These are phyloP conservation scores for Herpetomonas samuelpessoai DNA, from an alignment of 208 protist genomes.

Conservation along the genomic window DNA sequence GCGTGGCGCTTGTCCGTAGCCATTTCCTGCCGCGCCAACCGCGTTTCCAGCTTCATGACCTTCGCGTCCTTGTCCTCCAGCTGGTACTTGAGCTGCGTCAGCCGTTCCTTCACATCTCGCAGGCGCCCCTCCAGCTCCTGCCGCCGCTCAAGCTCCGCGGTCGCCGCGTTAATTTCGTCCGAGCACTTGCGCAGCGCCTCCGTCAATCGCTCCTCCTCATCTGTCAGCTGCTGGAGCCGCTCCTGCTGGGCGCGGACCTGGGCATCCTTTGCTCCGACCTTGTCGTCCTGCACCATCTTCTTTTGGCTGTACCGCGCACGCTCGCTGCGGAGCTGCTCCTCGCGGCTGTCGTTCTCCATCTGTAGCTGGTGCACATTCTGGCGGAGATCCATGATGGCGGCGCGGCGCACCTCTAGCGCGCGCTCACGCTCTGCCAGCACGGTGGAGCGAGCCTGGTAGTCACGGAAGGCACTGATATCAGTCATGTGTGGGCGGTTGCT, in stretches of 20 bases:
- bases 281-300: conserved; percentile 68
- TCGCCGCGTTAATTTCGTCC: conserved; percentile 31
- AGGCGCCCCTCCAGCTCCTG: conserved; percentile 36
- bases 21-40: conserved; percentile 51
- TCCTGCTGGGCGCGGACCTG: conserved; percentile 49
- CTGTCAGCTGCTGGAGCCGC: conserved; percentile 38
- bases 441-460: conserved; percentile 63
- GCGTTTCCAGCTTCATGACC: conserved; percentile 67
- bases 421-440: conserved; percentile 67
- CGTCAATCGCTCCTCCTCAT: conserved; percentile 58
- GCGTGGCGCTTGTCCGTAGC: conserved; percentile 66
- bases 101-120: conserved; percentile 29
- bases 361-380: conserved; percentile 42
- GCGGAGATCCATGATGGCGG: conserved; percentile 54
- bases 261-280: conserved; percentile 55
- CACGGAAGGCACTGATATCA: conserved; percentile 54
- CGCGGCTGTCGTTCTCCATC: conserved; percentile 37
- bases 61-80: conserved; percentile 76
- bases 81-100: conserved; percentile 60
- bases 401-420: conserved; percentile 52
- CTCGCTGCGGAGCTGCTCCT: conserved; percentile 60
- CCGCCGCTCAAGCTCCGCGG: conserved; percentile 43
- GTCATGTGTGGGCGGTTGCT: conserved; percentile 17
- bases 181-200: conserved; percentile 30
- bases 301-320: conserved; percentile 36